These are phyloP conservation scores for Megacollybia marginata DNA, from an alignment of 768 basidiomycete genomes.

Conservation along the genomic window DNA sequence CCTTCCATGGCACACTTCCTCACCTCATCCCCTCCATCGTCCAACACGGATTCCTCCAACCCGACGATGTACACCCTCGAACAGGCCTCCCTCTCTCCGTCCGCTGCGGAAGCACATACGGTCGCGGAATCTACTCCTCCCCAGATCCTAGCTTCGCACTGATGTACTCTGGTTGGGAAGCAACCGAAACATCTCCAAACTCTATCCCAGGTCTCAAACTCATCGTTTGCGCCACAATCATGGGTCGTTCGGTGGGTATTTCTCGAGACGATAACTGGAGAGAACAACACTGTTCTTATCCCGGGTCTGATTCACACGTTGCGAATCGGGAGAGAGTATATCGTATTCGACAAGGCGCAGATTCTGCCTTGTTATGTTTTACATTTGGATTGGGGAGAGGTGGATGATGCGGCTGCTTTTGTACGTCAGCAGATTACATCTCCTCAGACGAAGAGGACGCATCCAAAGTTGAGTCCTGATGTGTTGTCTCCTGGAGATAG, in stretches of 20 bases:
- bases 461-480: background rate
- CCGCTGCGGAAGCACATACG: constrained; percentile 6
- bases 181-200: background rate
- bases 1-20: constrained; percentile 2
- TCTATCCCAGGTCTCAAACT: constrained; percentile 3
- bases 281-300: constrained; percentile 2
- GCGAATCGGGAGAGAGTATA: constrained; percentile 6
- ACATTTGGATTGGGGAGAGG: constrained; percentile 2
- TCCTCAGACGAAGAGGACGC: background rate
- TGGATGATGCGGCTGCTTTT: background rate
- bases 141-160: constrained; percentile 2
- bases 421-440: background rate
- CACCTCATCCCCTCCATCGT: constrained; percentile 5
- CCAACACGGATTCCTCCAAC: constrained; percentile 3
- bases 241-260: constrained; percentile 1
- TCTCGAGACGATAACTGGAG: constrained; percentile 3
- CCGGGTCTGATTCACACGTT: constrained; percentile 4
- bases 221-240: constrained; percentile 5
- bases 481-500: constrained; percentile 3
- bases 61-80: constrained; percentile 1
- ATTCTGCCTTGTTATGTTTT: constrained; percentile 6
- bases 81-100: constrained; percentile 3
- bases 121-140: constrained; percentile 6
- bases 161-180: constrained; percentile 1
- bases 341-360: constrained; percentile 4